A percentile compares a stretch with the other conserved stretches of the same genome.
phyloP scores from a whole-genome alignment of 257 asterid genomes.

The Nicotiana otophora region DNA sequence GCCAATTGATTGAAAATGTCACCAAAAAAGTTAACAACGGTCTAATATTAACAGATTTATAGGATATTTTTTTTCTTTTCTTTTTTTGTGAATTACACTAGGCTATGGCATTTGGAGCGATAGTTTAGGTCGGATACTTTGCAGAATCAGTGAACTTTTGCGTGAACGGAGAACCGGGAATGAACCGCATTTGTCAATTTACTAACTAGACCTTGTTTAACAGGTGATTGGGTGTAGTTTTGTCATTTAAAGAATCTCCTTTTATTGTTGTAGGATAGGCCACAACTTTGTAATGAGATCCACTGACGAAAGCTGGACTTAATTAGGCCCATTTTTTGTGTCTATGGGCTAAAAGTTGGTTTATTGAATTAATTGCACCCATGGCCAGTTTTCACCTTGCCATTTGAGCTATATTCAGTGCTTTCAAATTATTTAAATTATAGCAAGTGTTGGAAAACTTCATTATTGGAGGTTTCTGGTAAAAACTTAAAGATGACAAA shows the following conservation, averaged over 20 bases:
- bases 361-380: too few relatives aligned
- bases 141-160: background rate
- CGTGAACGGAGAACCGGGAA: background rate
- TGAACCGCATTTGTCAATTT: background rate
- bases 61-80: too few relatives aligned
- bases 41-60: background rate
- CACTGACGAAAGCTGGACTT: background rate
- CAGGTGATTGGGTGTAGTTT: background rate
- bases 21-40: background rate
- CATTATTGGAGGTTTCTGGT: too few relatives aligned
- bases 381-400: too few relatives aligned
- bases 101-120: background rate
- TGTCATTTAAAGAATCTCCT: background rate
- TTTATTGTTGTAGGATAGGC: slow-evolving; percentile 4
- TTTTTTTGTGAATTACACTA: too few relatives aligned
- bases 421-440: too few relatives aligned
- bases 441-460: too few relatives aligned
- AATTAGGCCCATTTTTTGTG: background rate
- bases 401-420: too few relatives aligned
- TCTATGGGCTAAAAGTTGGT: background rate
- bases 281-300: background rate
- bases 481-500: too few relatives aligned
- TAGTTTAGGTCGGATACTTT: background rate
- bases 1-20: slow-evolving; percentile 2
- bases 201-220: background rate